phyloP scores from a whole-genome alignment of 306 rosid genomes.

The Pyrus bretschneideri region DNA sequence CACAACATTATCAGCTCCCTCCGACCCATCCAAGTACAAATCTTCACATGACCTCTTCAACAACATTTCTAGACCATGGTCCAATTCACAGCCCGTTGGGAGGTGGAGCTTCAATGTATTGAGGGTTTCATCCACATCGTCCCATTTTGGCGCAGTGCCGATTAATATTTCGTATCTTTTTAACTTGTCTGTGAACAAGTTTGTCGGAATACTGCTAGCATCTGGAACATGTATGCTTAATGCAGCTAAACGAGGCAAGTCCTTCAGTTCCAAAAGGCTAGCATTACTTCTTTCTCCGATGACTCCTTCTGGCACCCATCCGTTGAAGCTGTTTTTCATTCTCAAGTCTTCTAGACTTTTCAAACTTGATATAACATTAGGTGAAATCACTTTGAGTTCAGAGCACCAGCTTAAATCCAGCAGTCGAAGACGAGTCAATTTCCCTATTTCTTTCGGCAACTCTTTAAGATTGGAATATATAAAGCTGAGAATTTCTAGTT shows the following conservation, averaged over 20 bases:
- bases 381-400: slow-evolving; percentile 27
- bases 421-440: slow-evolving; percentile 21
- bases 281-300: background rate
- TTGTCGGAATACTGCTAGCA: slow-evolving; percentile 1
- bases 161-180: slow-evolving; percentile 22
- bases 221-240: slow-evolving; percentile 23
- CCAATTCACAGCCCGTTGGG: slow-evolving; percentile 11
- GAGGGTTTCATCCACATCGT: background rate
- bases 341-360: slow-evolving; percentile 30
- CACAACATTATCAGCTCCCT: slow-evolving; percentile 22
- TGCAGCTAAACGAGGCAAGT: slow-evolving; percentile 10
- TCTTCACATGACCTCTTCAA: slow-evolving; percentile 26
- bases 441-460: slow-evolving; percentile 19
- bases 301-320: slow-evolving; percentile 16
- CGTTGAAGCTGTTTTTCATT: slow-evolving; percentile 13
- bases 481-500: slow-evolving; percentile 33
- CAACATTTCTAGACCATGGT: slow-evolving; percentile 20
- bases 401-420: slow-evolving; percentile 31
- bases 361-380: slow-evolving; percentile 19
- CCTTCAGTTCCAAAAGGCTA: slow-evolving; percentile 19
- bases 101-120: slow-evolving; percentile 18
- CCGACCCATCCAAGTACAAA: slow-evolving; percentile 32
- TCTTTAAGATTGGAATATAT: slow-evolving; percentile 15
- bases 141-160: slow-evolving; percentile 9
- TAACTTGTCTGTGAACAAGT: slow-evolving; percentile 15